Base-by-base conservation (phyloP, 495 filamentous ascomycete species). In the Penicillium nucicola region DNA sequence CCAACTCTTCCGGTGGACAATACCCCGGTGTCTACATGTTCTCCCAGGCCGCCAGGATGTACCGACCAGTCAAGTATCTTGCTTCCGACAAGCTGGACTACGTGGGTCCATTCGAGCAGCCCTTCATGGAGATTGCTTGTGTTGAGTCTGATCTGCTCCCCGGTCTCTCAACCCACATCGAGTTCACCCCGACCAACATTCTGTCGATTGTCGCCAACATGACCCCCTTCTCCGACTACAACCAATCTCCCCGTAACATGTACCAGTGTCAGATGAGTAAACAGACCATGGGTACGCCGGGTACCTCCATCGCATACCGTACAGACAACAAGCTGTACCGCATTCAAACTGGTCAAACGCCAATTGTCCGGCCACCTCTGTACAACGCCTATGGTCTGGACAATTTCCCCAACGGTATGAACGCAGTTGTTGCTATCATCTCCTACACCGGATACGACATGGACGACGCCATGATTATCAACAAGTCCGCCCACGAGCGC, bases 261-360 rank as follows among this genome's bases (percentile, higher is more conserved):
- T 98, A 98, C 71, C 93, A 97, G 69, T 96, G 92, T 70, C 93
- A 98, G 75, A 98, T 98, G 93, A 90, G 91, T 68, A 98, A 98
- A 69, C 93, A 98, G 74, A 86, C 92, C 2, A 98, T 98, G 93
- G 93, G 93, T 57, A 98, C 93, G 5, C 93, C 93, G 19, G 92
- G 87, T 43, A 88, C 92, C 8, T 85, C 93, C 0, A 74, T 95
- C 48, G 79, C 81, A 25, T 88, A 95, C 67, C 87, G 93, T 52
- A 92, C 90, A 30, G 93, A 98, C 75, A 98, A 98, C 77, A 98
- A 98, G 74, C 78, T 86, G 62, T 98, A 98, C 70, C 86, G 86
- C 51, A 71, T 98, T 30, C 93, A 98, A 72, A 96, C 90, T 23
- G 93, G 93, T 45, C 93, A 98, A 65, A 97, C 93, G 0, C 93